These are phyloP conservation scores for Begonia fuchsioides DNA, from an alignment of 306 rosid species.

Conservation along the genomic window DNA sequence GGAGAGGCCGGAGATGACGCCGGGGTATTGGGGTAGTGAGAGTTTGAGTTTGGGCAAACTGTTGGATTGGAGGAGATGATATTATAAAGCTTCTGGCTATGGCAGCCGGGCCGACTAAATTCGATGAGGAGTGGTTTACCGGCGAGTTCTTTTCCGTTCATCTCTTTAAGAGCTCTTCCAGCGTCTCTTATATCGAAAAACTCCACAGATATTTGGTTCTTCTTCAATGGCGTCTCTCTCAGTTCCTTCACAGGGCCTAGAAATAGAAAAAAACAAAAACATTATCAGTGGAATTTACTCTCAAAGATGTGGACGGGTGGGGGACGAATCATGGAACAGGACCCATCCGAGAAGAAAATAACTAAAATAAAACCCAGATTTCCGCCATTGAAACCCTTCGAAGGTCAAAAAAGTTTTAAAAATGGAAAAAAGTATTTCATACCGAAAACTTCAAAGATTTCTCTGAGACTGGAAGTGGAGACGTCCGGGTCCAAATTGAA, in stretches of 20 bases:
- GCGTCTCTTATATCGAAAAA: slow-evolving; percentile 74
- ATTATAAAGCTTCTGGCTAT: slow-evolving; percentile 25
- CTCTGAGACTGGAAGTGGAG: slow-evolving; percentile 24
- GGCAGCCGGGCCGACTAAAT: slow-evolving; percentile 62
- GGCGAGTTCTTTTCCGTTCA: slow-evolving; percentile 57
- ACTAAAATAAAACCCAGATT: not conserved
- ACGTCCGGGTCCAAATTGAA: slow-evolving; percentile 49
- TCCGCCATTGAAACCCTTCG: not conserved
- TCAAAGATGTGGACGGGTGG: too few relatives aligned
- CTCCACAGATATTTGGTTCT: slow-evolving; percentile 64
- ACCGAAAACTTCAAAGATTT: slow-evolving; percentile 54
- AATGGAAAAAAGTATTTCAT: not conserved
- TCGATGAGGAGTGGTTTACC: slow-evolving; percentile 49
- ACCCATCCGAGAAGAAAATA: not conserved
- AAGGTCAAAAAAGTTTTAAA: not conserved
- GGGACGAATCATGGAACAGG: too few relatives aligned
- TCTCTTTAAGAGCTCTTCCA: slow-evolving; percentile 38
- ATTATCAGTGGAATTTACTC: too few relatives aligned
- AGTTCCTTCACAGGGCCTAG: slow-evolving; percentile 71
- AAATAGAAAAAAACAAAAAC: not conserved
- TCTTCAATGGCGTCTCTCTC: slow-evolving; percentile 61
- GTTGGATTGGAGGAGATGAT: slow-evolving; percentile 1
- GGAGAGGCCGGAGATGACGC: slow-evolving; percentile 10
- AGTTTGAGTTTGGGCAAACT: not conserved
- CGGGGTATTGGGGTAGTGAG: slow-evolving; percentile 3